Base-by-base conservation (phyloP, 495 filamentous ascomycete genomes). In the Ramalina intermedia region DNA sequence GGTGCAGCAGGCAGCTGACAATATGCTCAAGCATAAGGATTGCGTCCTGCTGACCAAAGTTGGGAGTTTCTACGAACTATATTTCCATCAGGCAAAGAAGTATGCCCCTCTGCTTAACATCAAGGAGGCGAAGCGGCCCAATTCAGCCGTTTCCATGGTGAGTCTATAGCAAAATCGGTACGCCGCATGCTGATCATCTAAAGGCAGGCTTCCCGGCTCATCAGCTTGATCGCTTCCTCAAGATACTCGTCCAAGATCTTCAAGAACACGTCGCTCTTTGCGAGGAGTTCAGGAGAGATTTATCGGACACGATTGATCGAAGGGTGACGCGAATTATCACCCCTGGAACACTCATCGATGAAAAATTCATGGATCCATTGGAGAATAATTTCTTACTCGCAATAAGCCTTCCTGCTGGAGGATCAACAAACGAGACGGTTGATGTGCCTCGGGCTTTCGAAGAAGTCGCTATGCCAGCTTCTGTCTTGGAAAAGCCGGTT, bases 321-420 rank as follows among this genome's bases (percentile, higher is more conserved):
- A 78, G 71, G 52, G 85, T 99, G 14, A 75, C 85, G 38, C 80
- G 91, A 37, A 81, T 96, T 47, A 75, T 99, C 61, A 95, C 91
- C 0, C 88, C 93, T 0, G 91, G 91, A 8, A 99, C 91, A 1
- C 65, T 96, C 39, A 94, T 96, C 55, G 91, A 99, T 62, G 93
- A 99, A 64, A 87, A 89, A 53, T 96, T 96, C 62, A 84, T 96
- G 69, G 84, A 96, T 57, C 82, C 87, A 0, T 87, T 82, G 46
- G 79, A 86, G 53, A 94, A 93, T 61, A 94, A 96, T 60, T 98
- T 87, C 60, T 63, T 98, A 37, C 74, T 96, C 53, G 79, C 84
- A 36, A 72, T 94, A 36, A 76, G 88, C 56, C 48, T 41, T 23
- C 29, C 29, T 33, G 12, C 29, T 33, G 29, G 7, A 33, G 29